These are phyloP conservation scores for Tarenaya hassleriana DNA, from an alignment of 345 rosid genomes.

Conservation along the genomic window DNA sequence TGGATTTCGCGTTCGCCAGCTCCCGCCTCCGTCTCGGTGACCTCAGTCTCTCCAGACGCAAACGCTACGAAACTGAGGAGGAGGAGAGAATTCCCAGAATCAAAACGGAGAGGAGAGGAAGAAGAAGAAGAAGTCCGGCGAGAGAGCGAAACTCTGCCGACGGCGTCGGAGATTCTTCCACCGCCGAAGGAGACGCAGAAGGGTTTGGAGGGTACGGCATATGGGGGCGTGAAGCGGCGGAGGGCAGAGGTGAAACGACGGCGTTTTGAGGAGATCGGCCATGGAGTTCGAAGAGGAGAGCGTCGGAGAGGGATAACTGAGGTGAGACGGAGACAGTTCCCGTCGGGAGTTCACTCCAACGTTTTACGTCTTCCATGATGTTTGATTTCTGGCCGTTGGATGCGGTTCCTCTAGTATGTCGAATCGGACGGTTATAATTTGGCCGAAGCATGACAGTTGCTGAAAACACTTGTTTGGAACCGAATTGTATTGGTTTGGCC, in stretches of 20 bases:
- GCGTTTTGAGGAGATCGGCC: constrained; percentile 66
- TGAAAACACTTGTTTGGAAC: too few relatives aligned
- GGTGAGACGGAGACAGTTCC: neutral
- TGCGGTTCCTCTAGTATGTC: neutral
- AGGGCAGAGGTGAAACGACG: constrained; percentile 41
- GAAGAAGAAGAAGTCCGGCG: constrained; percentile 30
- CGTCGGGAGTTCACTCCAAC: constrained; percentile 7
- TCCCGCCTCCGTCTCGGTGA: constrained; percentile 41
- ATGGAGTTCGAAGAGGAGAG: constrained; percentile 23
- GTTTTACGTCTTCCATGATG: constrained; percentile 5
- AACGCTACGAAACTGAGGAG: constrained; percentile 41
- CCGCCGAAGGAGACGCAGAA: constrained; percentile 36
- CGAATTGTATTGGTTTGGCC: too few relatives aligned
- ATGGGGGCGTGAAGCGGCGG: constrained; percentile 25
- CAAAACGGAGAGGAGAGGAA: constrained; percentile 31
- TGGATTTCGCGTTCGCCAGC: constrained; percentile 48
- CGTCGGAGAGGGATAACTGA: constrained; percentile 21
- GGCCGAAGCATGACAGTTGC: too few relatives aligned
- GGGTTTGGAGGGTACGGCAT: constrained; percentile 26
- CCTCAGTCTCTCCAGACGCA: constrained; percentile 64
- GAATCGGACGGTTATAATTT: constrained; percentile 15
- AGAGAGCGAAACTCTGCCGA: constrained; percentile 16
- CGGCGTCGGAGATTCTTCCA: constrained; percentile 22
- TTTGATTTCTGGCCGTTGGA: constrained; percentile 18
- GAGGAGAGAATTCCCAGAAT: constrained; percentile 29